Evolutionary conservation across 805 yeast species (phyloP).

Genomic region (Torulaspora indica): DNA sequence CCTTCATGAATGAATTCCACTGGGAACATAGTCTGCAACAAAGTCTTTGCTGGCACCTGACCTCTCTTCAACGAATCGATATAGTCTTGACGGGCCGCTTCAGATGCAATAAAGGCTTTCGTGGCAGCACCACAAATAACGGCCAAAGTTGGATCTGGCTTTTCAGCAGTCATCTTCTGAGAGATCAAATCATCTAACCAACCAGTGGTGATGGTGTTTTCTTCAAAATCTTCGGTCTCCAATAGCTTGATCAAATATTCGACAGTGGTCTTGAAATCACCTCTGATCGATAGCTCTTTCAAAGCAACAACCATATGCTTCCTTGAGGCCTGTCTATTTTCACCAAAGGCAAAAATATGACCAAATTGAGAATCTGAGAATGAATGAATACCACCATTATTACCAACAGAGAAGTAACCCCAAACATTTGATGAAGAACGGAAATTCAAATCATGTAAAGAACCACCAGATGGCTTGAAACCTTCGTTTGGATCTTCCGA

Average conservation of each 20-base stretch:
- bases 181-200: conserved; percentile 97
- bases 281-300: conserved; percentile 93
- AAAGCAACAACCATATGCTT: conserved; percentile 98
- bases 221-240: conserved; percentile 95
- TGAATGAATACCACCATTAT: conserved; percentile 94
- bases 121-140: conserved; percentile 97
- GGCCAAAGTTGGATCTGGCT: conserved; percentile 89
- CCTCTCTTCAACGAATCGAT: conserved; percentile 83
- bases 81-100: conserved; percentile 64
- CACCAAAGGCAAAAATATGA: conserved; percentile 98
- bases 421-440: conserved; percentile 96
- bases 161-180: conserved; percentile 90
- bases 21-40: conserved; percentile 82
- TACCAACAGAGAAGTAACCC: conserved; percentile 98
- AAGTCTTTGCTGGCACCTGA: conserved; percentile 81
- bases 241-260: conserved; percentile 91
- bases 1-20: conserved; percentile 96
- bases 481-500: conserved; percentile 99
- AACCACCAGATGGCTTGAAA: conserved; percentile 97
- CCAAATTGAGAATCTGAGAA: conserved; percentile 99
- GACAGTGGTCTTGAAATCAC: conserved; percentile 97
- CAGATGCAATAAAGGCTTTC: conserved; percentile 81
- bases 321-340: conserved; percentile 95
- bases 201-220: conserved; percentile 95
- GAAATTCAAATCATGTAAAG: conserved; percentile 91